Evolutionary conservation across 441 rosid genomes (phyloP).

Genomic region (Jatropha podagrica): DNA sequence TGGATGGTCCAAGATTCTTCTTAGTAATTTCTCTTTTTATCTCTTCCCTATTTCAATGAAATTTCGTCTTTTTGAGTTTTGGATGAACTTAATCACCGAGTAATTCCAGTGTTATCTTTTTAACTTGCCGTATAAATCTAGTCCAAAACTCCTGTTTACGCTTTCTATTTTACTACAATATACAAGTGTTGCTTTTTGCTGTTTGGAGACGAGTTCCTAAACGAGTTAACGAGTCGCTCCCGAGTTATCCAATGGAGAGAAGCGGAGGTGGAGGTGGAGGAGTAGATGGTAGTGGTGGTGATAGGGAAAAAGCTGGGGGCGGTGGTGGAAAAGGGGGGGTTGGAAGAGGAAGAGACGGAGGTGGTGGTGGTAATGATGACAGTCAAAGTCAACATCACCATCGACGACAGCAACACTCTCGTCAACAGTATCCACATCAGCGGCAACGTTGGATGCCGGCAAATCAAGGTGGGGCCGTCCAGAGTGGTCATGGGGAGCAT

Average conservation of each 20-base stretch:
- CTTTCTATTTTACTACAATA: too few species aligned
- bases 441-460: background rate
- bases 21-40: too few species aligned
- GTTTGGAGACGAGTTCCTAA: background rate
- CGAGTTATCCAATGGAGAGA: conserved; percentile 50
- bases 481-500: background rate
- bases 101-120: too few species aligned
- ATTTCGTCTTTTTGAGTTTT: too few species aligned
- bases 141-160: too few species aligned
- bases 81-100: too few species aligned
- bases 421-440: background rate
- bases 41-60: background rate
- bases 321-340: conserved; percentile 4
- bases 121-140: too few species aligned
- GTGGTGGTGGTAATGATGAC: conserved; percentile 2
- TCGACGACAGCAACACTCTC: background rate
- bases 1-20: conserved; percentile 1
- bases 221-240: conserved; percentile 3
- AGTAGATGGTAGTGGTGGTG: conserved; percentile 7
- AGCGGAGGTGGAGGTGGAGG: conserved; percentile 32
- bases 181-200: too few species aligned
- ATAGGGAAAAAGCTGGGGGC: background rate
- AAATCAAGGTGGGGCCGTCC: background rate
- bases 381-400: background rate
- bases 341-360: conserved; percentile 28